Conservation (phyloP, 2,329 filamentous ascomycete species). For the Monilinia laxa region DNA sequence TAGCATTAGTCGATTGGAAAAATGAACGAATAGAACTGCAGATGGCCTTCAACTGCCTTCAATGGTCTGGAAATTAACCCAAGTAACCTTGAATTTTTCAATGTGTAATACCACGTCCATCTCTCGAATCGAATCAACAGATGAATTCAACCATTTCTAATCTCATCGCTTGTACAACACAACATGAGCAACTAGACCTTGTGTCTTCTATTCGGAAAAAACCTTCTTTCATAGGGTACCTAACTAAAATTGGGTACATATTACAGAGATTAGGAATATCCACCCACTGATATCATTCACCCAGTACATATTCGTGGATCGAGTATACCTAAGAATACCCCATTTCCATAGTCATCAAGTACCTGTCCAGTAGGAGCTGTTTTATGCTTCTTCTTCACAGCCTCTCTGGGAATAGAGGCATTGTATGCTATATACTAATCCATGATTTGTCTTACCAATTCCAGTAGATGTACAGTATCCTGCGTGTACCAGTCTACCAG, state of each 20-base stretch:
- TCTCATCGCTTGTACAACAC: constrained; percentile 18
- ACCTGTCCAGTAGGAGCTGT: neutral
- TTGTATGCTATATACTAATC: constrained; percentile 8
- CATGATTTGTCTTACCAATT: constrained; percentile 18
- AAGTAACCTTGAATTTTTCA: neutral
- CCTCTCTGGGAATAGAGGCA: constrained; percentile 22
- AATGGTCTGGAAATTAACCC: neutral
- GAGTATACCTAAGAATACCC: constrained; percentile 9
- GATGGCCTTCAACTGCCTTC: neutral
- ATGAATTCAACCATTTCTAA: constrained; percentile 7
- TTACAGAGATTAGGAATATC: constrained; percentile 15
- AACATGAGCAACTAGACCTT: constrained; percentile 6
- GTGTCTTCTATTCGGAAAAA: constrained; percentile 1
- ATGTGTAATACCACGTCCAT: neutral
- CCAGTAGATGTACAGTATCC: constrained; percentile 10
- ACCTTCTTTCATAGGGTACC: constrained; percentile 14
- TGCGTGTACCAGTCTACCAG: constrained; percentile 12
- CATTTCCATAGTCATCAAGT: neutral
- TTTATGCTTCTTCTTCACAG: constrained; percentile 9
- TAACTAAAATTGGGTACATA: constrained; percentile 9
- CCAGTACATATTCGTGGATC: constrained; percentile 15
- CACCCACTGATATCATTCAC: constrained; percentile 6
- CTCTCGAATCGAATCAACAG: constrained; percentile 19
- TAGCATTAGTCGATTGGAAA: neutral
- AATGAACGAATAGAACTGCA: neutral